Percentiles rank a stretch among this genome's conserved stretches.
phyloP scores from a whole-genome alignment of 805 yeast genomes.

The Schwanniomyces vanrijiae region DNA sequence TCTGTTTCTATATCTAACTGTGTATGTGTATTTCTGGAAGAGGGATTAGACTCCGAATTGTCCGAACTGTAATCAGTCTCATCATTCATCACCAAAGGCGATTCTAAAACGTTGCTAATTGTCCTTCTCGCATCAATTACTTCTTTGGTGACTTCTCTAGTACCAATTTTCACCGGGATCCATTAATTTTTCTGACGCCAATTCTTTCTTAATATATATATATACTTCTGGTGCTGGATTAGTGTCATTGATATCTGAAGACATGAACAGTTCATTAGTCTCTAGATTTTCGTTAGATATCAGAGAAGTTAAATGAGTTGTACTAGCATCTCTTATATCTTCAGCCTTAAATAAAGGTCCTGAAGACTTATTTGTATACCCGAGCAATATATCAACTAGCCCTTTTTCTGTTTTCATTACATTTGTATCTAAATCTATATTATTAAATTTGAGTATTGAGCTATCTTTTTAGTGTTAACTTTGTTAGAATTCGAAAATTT shows the following conservation, averaged over 20 bases:
- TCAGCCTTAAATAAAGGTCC: not conserved
- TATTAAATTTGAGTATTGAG: not conserved
- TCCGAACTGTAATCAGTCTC: not conserved
- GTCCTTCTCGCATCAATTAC: not conserved
- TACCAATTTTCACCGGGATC: not conserved
- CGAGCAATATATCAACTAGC: not conserved
- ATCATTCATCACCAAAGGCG: not conserved
- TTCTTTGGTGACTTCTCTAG: not conserved
- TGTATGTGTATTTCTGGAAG: not conserved
- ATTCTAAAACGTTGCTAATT: not conserved
- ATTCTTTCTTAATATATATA: not conserved
- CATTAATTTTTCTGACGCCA: not conserved
- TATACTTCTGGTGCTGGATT: not conserved
- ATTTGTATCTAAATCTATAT: no score
- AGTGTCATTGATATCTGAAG: not conserved
- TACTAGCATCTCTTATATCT: not conserved
- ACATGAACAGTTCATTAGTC: not conserved
- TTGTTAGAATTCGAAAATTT: not conserved
- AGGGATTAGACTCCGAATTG: not conserved
- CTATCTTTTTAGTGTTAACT: not conserved
- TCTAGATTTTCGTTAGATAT: not conserved
- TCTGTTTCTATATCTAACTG: constrained; percentile 9
- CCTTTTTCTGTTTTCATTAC: not conserved
- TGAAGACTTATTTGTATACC: not conserved
- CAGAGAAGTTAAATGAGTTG: not conserved